Evolutionary conservation across 768 basidiomycete genomes (phyloP), one percentile per base, ranked within the genome.

Genomic region (Naganishia antarctica): DNA sequence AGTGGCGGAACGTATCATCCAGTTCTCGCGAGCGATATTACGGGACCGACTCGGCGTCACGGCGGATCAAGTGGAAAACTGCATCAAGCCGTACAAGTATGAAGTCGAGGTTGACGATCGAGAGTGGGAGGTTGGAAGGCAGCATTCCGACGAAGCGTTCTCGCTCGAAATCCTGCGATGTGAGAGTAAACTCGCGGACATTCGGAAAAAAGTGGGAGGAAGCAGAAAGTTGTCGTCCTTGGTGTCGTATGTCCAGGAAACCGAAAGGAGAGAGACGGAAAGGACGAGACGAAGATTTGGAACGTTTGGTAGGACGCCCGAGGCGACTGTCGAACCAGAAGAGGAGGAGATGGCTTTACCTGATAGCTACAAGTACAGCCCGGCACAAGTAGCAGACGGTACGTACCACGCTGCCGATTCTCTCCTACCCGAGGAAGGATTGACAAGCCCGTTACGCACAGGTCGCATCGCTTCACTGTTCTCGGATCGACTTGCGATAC

Each of bases 51-150:
- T 97, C 63, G 89, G 90, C 16, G 79, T 94, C 61, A 91, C 96
- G n/a, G 88, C 90, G 4, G 96, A 99, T 76, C 94, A 98, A 79
- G 94, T 99, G 16, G 96, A 99, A 81, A 99, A 98, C 77, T 94
- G 91, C 78, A 97, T 99, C 82, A 99, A 99, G 79, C 96, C 94
- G 29, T 97, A 85, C 83, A 99, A 99, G 81, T 94, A 96, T 73
- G 94, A 98, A 73, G 87, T 98, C 28, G 96, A 99, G 74, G 88
- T 97, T 15, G 92, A 97, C 67, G 83, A 84, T 15, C 81, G 87
- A 44, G 96, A 99, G 76, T 99, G 96, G 96, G 89, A 90, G 70
- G 73, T 81, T 1, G 96, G 96, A 0, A 81, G 93, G 51, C 83
- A 82, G 69, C 81, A 84, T 53, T 84, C 90, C 1, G 83, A 90